Base-by-base conservation (phyloP, 2,329 filamentous ascomycete genomes). In the Colletotrichum sp. region DNA sequence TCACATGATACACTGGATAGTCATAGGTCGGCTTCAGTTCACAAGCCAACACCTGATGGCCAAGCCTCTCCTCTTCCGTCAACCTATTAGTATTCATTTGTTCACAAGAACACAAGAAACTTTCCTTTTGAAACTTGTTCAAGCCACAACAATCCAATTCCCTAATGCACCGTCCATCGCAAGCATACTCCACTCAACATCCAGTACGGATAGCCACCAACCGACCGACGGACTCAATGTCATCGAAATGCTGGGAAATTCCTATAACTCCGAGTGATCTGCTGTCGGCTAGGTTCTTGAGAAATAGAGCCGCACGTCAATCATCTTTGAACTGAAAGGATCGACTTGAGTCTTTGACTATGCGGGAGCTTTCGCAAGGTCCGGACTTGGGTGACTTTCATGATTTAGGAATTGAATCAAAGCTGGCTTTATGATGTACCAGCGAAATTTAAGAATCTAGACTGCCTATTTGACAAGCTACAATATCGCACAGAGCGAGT, bases 401-500 rank as follows among this genome's bases (percentile, higher is more conserved):
- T n/a, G 9, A 49, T 12, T 49, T 12, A 0, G 18, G 5, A 49
- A 49, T n/a, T 0, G 9, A 12, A 12, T n/a, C 5, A 49, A 12
- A 6, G 9, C 3, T 4, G 18, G 9, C 39, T 49, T 49, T 49
- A 0, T 49, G 18, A 49, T 12, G 39, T 49, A 10, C 36, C 8
- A 16, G 15, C 15, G 36, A 39, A 18, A n/a, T n/a, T 0, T 44
- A 44, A 44, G 5, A 9, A 6, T 6, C 5, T 18, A n/a, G 16
- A 5, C 8, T 44, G 9, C 39, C 18, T 49, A 12, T n/a, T 49
- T 0, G 9, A n/a, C 39, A 12, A 2, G 9, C 39, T n/a, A 10
- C 18, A 7, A 3, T 49, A 49, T 4, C 39, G 39, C 1, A 4
- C 1, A 0, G 39, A 49, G 18, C 39, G 9, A 21, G 0, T 49